Base-by-base conservation (phyloP, 2,329 filamentous ascomycete genomes). In the Bimuria novae-zelandiae region DNA sequence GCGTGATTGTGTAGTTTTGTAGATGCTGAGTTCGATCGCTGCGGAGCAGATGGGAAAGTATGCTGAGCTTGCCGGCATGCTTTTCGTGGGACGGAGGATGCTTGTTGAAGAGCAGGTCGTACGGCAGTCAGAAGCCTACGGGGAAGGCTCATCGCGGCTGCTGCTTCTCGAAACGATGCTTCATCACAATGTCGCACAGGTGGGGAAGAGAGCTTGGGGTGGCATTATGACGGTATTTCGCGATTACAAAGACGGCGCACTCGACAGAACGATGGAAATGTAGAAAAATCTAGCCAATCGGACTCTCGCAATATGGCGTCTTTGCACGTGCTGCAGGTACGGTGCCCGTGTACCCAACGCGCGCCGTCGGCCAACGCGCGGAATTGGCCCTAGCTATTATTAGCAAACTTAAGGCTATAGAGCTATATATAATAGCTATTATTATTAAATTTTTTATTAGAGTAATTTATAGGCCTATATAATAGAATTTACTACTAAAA, bases 1-100 rank as follows among this genome's bases (percentile, higher is more conserved):
- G 63, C 47, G 27, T 71, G 68, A 10, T 68, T 66, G 51, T 74
- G 70, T 23, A 74, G 57, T 27, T 57, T 58, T 30, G 68, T 54
- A 4, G 58, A 59, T 7, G 62, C 54, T 52, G 64, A 61, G 35
- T 46, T 64, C 12, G 64, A 63, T 29, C 64, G 66, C 11, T 51
- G 58, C 59, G 59, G 57, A 7, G 59, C 47, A 11, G 59, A 56
- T 3, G 59, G 30, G 21, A 56, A 40, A 12, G 56, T 47, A 17
- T 39, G 32, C 12, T 58, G 62, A 10, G 52, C 17, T 17, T 56
- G 32, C 33, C 39, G 56, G 11, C 43, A 36, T 35, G 58, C 46
- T 39, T 39, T 51, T 50, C 35, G 29, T 19, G 51, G 22, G 3
- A 39, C 49, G 14, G 49, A 46, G 19, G 56, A 47, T 19, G 59